A percentile compares a stretch with the other conserved stretches of the same genome.
Conservation (phyloP, 441 rosid genomes). For the Geranium incanum region DNA sequence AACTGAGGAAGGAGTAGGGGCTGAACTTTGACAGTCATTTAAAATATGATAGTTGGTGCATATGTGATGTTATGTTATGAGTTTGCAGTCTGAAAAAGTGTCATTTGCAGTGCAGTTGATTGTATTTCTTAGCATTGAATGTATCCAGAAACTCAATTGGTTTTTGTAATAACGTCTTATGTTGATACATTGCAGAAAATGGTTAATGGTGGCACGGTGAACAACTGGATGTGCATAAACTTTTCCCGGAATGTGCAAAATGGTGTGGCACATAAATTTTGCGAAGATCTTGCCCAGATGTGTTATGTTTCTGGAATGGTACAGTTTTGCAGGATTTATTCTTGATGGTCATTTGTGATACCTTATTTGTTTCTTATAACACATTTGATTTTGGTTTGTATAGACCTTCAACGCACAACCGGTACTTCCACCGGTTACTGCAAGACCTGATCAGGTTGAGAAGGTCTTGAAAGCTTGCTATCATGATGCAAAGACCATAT, state of each 20-base stretch:
- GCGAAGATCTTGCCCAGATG: conserved; percentile 87
- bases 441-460: conserved; percentile 92
- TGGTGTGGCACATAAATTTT: conserved; percentile 74
- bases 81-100: too few species aligned
- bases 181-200: conserved; percentile 47
- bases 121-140: neutral
- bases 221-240: conserved; percentile 87
- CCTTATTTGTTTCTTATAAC: neutral
- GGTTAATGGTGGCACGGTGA: conserved; percentile 92
- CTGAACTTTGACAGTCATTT: too few species aligned
- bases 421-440: conserved; percentile 64
- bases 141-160: conserved; percentile 1
- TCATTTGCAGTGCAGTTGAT: too few species aligned
- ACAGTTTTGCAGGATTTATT: conserved; percentile 15
- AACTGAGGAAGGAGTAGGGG: too few species aligned
- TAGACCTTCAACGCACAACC: conserved; percentile 87
- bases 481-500: conserved; percentile 64
- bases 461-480: conserved; percentile 84
- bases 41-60: too few species aligned
- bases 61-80: too few species aligned
- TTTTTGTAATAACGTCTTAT: neutral
- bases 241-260: conserved; percentile 91
- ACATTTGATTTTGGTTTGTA: conserved; percentile 9
- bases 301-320: conserved; percentile 98
- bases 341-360: neutral